Conservation (phyloP, 106 monocot genomes). For the Phalaenopsis aphrodite region DNA sequence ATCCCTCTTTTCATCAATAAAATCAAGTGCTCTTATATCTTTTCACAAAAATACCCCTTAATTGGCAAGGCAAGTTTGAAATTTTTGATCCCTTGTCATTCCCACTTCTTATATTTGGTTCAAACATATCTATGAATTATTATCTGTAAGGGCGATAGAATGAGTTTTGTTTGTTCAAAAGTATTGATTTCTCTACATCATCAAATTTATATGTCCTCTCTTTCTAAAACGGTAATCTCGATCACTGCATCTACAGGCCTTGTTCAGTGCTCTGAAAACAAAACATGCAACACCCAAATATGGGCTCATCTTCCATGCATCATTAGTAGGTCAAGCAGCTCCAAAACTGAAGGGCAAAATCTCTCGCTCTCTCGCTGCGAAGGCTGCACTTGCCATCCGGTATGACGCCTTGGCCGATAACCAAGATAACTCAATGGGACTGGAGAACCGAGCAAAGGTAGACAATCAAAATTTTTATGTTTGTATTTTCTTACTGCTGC, state of each 20-base stretch:
- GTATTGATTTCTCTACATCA: not conserved
- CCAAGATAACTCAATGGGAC: slow-evolving; percentile 67
- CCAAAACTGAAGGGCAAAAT: slow-evolving; percentile 91
- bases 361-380: slow-evolving; percentile 87
- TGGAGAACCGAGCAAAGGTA: slow-evolving; percentile 87
- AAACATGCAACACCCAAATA: slow-evolving; percentile 96
- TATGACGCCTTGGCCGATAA: slow-evolving; percentile 87
- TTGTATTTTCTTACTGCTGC: not conserved
- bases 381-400: slow-evolving; percentile 72
- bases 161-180: not conserved
- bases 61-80: too few species aligned
- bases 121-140: too few species aligned
- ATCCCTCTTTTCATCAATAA: too few species aligned
- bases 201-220: not conserved
- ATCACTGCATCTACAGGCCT: slow-evolving; percentile 43
- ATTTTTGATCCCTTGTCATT: too few species aligned
- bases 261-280: slow-evolving; percentile 91
- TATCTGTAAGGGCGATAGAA: too few species aligned
- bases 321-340: slow-evolving; percentile 82
- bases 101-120: too few species aligned
- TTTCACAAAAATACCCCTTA: too few species aligned
- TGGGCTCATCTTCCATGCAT: slow-evolving; percentile 92
- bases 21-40: too few species aligned
- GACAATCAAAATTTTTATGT: not conserved
- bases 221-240: not conserved